These are phyloP conservation scores for Purshia tridentata DNA, from an alignment of 306 rosid species.

Conservation along the genomic window DNA sequence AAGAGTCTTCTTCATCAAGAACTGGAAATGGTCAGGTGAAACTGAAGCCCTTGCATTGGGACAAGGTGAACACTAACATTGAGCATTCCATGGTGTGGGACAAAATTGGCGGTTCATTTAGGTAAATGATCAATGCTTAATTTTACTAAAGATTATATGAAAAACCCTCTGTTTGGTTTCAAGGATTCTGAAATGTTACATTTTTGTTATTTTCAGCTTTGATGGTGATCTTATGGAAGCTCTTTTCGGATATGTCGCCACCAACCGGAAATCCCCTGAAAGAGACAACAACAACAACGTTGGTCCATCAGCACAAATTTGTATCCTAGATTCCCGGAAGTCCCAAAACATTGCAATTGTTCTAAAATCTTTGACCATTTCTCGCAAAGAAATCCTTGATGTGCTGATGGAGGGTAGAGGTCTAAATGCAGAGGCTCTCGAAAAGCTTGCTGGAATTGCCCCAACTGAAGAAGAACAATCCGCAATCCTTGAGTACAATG, in stretches of 20 bases:
- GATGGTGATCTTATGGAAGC: conserved; percentile 94
- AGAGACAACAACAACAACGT: conserved; percentile 24
- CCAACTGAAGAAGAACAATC: conserved; percentile 74
- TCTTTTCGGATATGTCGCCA: conserved; percentile 68
- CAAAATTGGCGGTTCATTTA: conserved; percentile 75
- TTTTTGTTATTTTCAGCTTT: conserved; percentile 47
- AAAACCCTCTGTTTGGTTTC: neutral
- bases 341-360: conserved; percentile 90
- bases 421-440: conserved; percentile 59
- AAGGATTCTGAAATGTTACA: neutral
- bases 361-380: conserved; percentile 60
- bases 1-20: conserved; percentile 34
- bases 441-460: conserved; percentile 73
- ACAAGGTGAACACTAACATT: conserved; percentile 62
- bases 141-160: neutral
- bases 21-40: conserved; percentile 53
- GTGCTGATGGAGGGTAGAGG: conserved; percentile 77
- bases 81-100: conserved; percentile 98
- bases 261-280: conserved; percentile 49
- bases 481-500: conserved; percentile 50
- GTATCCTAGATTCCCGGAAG: conserved; percentile 66
- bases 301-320: conserved; percentile 31
- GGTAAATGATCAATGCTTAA: conserved; percentile 40
- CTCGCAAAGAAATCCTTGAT: conserved; percentile 55
- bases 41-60: conserved; percentile 91